Percentiles rank a stretch among this genome's conserved stretches.
These are phyloP conservation scores for Persicaria maculosa DNA, from an alignment of 148 eudicot genomes.

Conservation along the genomic window DNA sequence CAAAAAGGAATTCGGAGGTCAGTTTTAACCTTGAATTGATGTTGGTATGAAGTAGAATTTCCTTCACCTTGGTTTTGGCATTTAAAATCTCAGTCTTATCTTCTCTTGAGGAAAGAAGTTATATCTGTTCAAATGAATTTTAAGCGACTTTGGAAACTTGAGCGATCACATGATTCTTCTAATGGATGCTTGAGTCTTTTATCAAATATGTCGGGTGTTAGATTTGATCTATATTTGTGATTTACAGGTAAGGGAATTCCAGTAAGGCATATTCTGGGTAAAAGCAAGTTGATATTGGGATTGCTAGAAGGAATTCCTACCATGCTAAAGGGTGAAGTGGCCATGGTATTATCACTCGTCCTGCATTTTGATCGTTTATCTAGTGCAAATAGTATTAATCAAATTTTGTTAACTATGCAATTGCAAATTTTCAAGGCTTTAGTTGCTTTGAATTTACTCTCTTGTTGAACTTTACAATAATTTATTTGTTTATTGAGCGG, in stretches of 20 bases:
- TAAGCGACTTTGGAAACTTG: not conserved
- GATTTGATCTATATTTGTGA: conserved; percentile 7
- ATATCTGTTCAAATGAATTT: not conserved
- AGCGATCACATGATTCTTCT: not conserved
- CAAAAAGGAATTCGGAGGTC: conserved; percentile 67
- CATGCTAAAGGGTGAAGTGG: conserved; percentile 91
- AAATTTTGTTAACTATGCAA: too few relatives aligned
- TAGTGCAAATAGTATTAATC: too few relatives aligned
- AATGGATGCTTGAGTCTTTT: not conserved
- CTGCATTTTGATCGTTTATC: not conserved
- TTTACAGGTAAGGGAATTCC: conserved; percentile 78
- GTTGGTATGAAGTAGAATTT: not conserved
- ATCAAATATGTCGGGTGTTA: not conserved
- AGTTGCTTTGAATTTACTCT: not conserved
- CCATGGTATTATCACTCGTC: conserved; percentile 47
- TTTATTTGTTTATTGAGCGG: not conserved
- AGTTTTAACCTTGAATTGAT: not conserved
- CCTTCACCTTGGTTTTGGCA: not conserved
- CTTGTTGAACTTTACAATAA: not conserved
- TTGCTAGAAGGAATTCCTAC: conserved; percentile 94
- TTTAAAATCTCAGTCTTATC: not conserved
- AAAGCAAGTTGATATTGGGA: conserved; percentile 91
- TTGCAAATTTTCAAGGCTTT: too few relatives aligned
- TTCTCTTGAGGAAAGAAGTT: not conserved
- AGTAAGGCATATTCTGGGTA: conserved; percentile 74